Percentiles rank a stretch among this genome's conserved stretches.
Evolutionary conservation across 2,329 filamentous ascomycete species (phyloP).

Genomic region (Trichothecium roseum): DNA sequence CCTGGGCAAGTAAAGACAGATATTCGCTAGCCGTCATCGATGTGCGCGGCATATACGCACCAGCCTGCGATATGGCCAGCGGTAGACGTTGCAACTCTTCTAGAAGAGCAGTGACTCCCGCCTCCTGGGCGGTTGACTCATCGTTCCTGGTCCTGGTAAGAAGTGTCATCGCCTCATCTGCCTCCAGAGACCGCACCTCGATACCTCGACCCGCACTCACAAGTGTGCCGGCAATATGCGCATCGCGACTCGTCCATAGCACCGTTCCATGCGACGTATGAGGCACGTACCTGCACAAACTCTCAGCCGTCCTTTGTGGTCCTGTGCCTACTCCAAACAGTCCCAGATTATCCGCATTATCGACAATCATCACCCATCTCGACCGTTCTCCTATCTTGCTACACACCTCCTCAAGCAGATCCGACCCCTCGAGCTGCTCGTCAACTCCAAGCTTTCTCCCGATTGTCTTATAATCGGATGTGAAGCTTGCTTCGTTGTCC

Average conservation of each 20-base stretch:
- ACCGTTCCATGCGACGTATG: slow-evolving; percentile 13
- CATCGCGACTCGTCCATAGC: slow-evolving; percentile 22
- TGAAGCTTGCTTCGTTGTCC: slow-evolving; percentile 17
- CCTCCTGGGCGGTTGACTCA: neutral
- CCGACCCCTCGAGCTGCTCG: slow-evolving; percentile 9
- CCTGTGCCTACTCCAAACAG: slow-evolving; percentile 15
- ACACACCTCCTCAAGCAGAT: slow-evolving; percentile 9
- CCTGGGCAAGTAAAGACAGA: slow-evolving; percentile 11
- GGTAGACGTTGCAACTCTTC: slow-evolving; percentile 17
- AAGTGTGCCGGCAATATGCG: slow-evolving; percentile 14
- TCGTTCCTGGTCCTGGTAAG: neutral
- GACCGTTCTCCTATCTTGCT: slow-evolving; percentile 7
- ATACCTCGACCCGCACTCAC: slow-evolving; percentile 12
- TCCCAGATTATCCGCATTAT: slow-evolving; percentile 20
- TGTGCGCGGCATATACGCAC: slow-evolving; percentile 18
- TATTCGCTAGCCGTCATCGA: slow-evolving; percentile 13
- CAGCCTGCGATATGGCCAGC: slow-evolving; percentile 20
- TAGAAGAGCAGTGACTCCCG: slow-evolving; percentile 8
- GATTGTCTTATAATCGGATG: slow-evolving; percentile 17
- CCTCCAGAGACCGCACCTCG: slow-evolving; percentile 5
- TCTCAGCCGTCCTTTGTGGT: too few relatives aligned
- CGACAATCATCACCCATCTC: slow-evolving; percentile 20
- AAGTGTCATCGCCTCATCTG: neutral
- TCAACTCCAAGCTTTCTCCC: slow-evolving; percentile 13
- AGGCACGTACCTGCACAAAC: slow-evolving; percentile 14